Evolutionary conservation across 148 eudicot species (phyloP).

Genomic region (Rhododendron henanense): DNA sequence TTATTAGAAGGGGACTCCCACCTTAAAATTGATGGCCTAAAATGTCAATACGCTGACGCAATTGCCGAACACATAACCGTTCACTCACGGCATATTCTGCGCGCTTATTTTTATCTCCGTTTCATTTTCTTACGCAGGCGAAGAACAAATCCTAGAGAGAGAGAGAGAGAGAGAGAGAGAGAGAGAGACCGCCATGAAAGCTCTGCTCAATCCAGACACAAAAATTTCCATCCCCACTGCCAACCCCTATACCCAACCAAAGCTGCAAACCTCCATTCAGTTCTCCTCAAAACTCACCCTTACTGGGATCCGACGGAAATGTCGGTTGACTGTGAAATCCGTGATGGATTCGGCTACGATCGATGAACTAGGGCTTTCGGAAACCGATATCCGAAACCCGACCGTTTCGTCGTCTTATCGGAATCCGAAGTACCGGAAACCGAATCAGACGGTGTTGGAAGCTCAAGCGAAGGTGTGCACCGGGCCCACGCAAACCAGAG

Average conservation of each 20-base stretch:
- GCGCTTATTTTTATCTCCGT: neutral
- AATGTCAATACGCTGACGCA: neutral
- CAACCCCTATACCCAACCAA: neutral
- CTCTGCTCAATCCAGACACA: slow-evolving; percentile 28
- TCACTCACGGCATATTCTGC: neutral
- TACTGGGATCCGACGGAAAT: slow-evolving; percentile 21
- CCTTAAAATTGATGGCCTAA: no score
- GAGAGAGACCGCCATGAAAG: slow-evolving; percentile 25
- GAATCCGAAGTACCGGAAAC: slow-evolving; percentile 36
- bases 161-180: neutral
- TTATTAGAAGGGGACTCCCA: no score
- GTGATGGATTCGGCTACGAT: slow-evolving; percentile 32
- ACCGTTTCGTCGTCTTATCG: slow-evolving; percentile 64
- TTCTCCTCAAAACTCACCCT: neutral
- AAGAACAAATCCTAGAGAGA: neutral
- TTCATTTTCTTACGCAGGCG: neutral
- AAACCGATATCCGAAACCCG: slow-evolving; percentile 45
- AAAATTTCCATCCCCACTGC: slow-evolving; percentile 13
- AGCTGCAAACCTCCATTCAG: slow-evolving; percentile 6
- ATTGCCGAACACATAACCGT: neutral
- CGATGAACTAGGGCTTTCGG: slow-evolving; percentile 33
- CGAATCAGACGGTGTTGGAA: slow-evolving; percentile 82
- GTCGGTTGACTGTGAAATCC: slow-evolving; percentile 32
- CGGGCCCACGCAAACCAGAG: slow-evolving; percentile 87
- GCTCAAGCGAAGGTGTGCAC: slow-evolving; percentile 94